phyloP scores from a whole-genome alignment of 208 protist genomes.

The Leptomonas seymouri region DNA sequence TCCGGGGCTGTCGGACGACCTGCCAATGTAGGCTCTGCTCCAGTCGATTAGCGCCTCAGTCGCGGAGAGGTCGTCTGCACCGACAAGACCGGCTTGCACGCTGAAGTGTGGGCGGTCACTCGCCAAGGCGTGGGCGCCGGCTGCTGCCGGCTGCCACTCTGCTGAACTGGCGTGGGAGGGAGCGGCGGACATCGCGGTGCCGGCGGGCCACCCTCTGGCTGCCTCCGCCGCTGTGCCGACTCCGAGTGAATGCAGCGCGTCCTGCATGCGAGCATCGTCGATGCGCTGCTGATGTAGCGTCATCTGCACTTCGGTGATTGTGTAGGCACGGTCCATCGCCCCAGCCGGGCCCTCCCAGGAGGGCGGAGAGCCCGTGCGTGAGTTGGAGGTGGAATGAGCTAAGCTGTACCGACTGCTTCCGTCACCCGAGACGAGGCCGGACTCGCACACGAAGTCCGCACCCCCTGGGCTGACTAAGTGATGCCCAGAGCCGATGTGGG shows the following conservation, averaged over 20 bases:
- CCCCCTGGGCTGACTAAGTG: neutral
- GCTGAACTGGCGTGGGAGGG: neutral
- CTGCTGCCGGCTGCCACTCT: neutral
- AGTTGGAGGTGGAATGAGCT: constrained; percentile 10
- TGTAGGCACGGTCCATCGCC: constrained; percentile 31
- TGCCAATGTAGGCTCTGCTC: constrained; percentile 1
- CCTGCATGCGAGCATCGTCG: constrained; percentile 20
- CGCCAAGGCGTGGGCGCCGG: neutral
- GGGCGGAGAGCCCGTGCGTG: neutral
- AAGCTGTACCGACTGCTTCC: constrained; percentile 32
- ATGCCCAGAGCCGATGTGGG: neutral
- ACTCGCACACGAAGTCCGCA: neutral
- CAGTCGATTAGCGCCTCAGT: constrained; percentile 6
- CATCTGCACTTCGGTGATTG: constrained; percentile 25
- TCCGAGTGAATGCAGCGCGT: constrained; percentile 12
- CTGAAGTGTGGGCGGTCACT: neutral
- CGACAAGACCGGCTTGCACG: neutral
- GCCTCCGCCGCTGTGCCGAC: neutral
- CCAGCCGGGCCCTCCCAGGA: neutral
- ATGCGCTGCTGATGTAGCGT: constrained; percentile 4
- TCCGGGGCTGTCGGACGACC: neutral
- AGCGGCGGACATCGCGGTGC: no score
- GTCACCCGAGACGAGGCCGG: constrained; percentile 13
- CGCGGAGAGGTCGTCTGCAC: neutral
- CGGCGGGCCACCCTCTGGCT: neutral